Percentiles rank a stretch among this genome's conserved stretches.
These are phyloP conservation scores for Tarenaya hassleriana DNA, from an alignment of 345 rosid genomes.

Conservation along the genomic window DNA sequence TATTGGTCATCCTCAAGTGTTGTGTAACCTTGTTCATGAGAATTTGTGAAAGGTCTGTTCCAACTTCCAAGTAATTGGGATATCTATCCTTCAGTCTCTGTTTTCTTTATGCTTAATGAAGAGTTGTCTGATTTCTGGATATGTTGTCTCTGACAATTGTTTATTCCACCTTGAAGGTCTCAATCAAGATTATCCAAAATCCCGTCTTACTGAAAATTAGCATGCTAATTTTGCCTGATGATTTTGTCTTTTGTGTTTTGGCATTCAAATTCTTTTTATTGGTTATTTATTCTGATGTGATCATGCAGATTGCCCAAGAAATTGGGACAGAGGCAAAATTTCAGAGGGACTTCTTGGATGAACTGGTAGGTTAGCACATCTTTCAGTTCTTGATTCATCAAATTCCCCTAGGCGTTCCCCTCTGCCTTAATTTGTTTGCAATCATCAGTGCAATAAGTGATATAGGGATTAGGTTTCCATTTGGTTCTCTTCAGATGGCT, in stretches of 20 bases:
- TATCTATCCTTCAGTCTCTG: too few species aligned
- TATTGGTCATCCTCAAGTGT: not conserved
- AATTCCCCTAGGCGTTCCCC: not conserved
- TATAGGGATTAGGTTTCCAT: not conserved
- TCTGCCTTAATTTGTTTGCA: not conserved
- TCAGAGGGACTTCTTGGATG: constrained; percentile 72
- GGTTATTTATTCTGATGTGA: constrained; percentile 6
- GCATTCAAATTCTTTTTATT: not conserved
- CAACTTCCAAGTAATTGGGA: too few species aligned
- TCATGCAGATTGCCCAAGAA: constrained; percentile 67
- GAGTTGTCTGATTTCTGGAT: too few species aligned
- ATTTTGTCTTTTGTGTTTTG: not conserved
- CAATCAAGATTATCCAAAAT: not conserved
- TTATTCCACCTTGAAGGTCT: not conserved
- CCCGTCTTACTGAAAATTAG: not conserved
- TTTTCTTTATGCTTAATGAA: too few species aligned
- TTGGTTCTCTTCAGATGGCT: not conserved
- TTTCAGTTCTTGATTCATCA: not conserved
- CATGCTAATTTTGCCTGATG: not conserved
- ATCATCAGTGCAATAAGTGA: not conserved
- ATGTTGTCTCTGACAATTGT: not conserved
- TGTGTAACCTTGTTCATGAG: too few species aligned
- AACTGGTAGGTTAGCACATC: constrained; percentile 45
- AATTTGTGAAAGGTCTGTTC: too few species aligned
- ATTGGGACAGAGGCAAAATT: constrained; percentile 71